phyloP scores from a whole-genome alignment of 257 asterid genomes.

The Przewalskia tangutica region DNA sequence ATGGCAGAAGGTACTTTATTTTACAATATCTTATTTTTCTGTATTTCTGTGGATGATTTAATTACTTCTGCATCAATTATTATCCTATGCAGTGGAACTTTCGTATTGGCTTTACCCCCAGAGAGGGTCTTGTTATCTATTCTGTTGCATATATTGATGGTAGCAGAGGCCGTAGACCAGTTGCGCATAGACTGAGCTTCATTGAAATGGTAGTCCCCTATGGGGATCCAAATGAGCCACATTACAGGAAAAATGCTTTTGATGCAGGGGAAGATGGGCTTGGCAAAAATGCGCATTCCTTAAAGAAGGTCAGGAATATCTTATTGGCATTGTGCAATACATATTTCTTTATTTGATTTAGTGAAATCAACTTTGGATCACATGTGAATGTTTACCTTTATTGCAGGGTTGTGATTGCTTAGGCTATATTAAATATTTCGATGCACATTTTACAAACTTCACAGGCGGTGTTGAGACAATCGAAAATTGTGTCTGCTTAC shows the following conservation, averaged over 20 bases:
- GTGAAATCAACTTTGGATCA: not conserved
- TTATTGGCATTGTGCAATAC: not conserved
- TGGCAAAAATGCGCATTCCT: constrained; percentile 24
- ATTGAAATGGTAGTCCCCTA: constrained; percentile 38
- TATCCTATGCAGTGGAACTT: constrained; percentile 20
- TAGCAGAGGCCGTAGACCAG: constrained; percentile 25
- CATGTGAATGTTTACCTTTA: not conserved
- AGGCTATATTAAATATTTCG: constrained; percentile 21
- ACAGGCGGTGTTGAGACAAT: constrained; percentile 23
- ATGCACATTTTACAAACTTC: constrained; percentile 23
- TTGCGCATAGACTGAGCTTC: constrained; percentile 26
- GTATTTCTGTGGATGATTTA: not conserved
- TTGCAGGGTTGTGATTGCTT: constrained; percentile 28
- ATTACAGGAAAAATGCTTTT: constrained; percentile 25
- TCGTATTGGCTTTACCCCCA: constrained; percentile 24
- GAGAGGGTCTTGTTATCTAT: constrained; percentile 21
- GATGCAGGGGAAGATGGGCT: constrained; percentile 30
- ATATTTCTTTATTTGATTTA: not conserved
- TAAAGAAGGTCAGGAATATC: constrained; percentile 13
- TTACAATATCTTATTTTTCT: not conserved
- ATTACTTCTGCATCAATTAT: not conserved
- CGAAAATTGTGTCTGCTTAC: constrained; percentile 26
- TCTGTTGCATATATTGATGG: constrained; percentile 27
- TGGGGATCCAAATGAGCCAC: constrained; percentile 26
- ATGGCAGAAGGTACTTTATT: constrained; percentile 21